Evolutionary conservation across 768 basidiomycete species (phyloP), one percentile per base, ranked within the genome.

Genomic region (Bullera alba): DNA sequence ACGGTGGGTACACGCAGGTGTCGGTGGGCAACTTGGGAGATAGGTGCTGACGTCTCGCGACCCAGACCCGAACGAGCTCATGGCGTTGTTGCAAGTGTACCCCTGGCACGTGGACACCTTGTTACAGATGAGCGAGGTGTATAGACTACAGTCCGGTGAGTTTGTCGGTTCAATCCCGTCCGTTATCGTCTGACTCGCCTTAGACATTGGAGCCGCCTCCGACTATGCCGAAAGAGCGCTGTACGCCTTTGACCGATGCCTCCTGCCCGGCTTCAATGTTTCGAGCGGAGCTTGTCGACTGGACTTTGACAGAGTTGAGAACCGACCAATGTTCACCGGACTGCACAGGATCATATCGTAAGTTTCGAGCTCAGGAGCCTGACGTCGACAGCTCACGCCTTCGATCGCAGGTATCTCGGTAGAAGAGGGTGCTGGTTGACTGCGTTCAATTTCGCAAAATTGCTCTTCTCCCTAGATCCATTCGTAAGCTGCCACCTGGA

Each of bases 41-140:
- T 50, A 44, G 45, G 27, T 43, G 19, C 19, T 32, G n/a, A 22
- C 29, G n/a, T 30, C 41, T 5, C 23, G 15, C 35, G 14, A 2
- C 15, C 4, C 50, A 73, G 72, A 74, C 42, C 73, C 73, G 45
- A 74, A 74, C 39, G 60, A 72, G 53, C 79, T 99, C 38, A 85
- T 82, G 73, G 79, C 81, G 17, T 76, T 96, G 6, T 63, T 93
- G n/a, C 78, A 81, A 22, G 80, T 79, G 34, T 79, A 84, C 48
- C 89, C 88, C 0, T 96, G 89, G 81, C 95, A 97, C 60, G 86
- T 83, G 1, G 93, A 97, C 70, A 92, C 92, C 0, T 76, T 93
- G 1, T 77, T 93, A 2, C 88, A 92, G 62, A 74, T 92, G 14
- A 82, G 86, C 2, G 89, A 92, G 59, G 82, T 91, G 6, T 85